Evolutionary conservation across 225 moss, liverwort and hornwort genomes (phyloP).

Genomic region (Physcomitrium patens): DNA sequence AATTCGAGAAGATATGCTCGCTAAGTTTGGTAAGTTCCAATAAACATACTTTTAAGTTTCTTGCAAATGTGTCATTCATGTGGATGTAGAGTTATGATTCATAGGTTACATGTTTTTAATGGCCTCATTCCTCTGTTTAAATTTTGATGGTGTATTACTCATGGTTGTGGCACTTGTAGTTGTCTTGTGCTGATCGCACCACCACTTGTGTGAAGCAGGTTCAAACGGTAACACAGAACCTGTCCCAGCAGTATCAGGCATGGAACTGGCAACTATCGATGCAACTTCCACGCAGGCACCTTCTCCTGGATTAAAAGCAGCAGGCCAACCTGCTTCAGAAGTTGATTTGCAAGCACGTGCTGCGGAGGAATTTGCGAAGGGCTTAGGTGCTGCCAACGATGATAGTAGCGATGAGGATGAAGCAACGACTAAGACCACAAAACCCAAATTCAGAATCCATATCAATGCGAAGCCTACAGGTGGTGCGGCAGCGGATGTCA

Average conservation of each 20-base stretch:
- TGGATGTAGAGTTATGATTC: constrained; percentile 15
- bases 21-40: constrained; percentile 60
- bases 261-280: constrained; percentile 47
- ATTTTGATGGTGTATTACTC: neutral
- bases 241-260: constrained; percentile 41
- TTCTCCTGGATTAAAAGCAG: constrained; percentile 39
- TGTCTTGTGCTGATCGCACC: constrained; percentile 27
- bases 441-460: constrained; percentile 74
- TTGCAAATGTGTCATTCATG: constrained; percentile 18
- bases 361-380: constrained; percentile 95
- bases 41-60: neutral
- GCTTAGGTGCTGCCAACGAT: constrained; percentile 68
- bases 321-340: constrained; percentile 42
- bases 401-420: constrained; percentile 99
- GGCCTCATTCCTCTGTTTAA: neutral
- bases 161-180: neutral
- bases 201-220: constrained; percentile 35
- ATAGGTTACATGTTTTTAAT: neutral
- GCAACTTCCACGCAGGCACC: constrained; percentile 41
- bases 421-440: constrained; percentile 49
- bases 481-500: constrained; percentile 66
- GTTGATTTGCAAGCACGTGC: constrained; percentile 91
- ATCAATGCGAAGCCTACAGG: constrained; percentile 83
- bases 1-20: constrained; percentile 80
- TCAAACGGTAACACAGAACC: constrained; percentile 56